Base-by-base conservation (phyloP, 2,329 filamentous ascomycete genomes). In the Sclerotinia trifoliorum region DNA sequence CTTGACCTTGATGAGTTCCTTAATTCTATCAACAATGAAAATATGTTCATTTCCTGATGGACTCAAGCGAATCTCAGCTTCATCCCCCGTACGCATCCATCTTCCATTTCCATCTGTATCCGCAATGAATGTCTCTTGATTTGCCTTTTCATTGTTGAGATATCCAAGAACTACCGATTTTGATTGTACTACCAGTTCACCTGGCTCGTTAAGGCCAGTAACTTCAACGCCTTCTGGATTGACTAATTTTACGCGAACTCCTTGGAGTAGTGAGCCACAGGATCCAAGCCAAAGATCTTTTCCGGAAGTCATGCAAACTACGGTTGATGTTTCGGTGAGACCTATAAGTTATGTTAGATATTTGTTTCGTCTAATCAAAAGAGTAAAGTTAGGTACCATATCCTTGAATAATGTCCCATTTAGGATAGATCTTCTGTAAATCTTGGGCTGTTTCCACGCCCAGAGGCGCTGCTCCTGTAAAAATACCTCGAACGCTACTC, bases 81-180 rank as follows among this genome's bases (percentile, higher is more conserved):
- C 92, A 74, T 97, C 94, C 7, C 94, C 94, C 0, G 94, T 97
- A 52, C 86, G 86, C 83, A 75, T 74, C 87, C 92, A 95, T 71
- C 88, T 80, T 13, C 88, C 88, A 19, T 80, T 77, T n/a, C 83
- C 83, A 72, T 93, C 88, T 1, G 88, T 83, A 64, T 88, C 83
- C 70, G 80, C 81, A 0, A 88, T 76, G 75, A 93, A 97, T 0
- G 93, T 95, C 77, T 96, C 92, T 64, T 85, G 83, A 26, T 89
- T 96, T 3, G 94, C 93, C 75, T 91, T 89, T 56, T 91, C 88
- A 75, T 97, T 96, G 80, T 96, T 90, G 65, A 96, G 81, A 74
- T 97, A 97, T 0, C 94, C 94, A 0, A 97, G 79, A 0, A 91
- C 88, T 1, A 96, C 86, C 0, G 89, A 88, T 0, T 93, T 93